A percentile compares a stretch with the other conserved stretches of the same genome.
Conservation (phyloP, 2,329 filamentous ascomycete species). For the Alternaria sp. region DNA sequence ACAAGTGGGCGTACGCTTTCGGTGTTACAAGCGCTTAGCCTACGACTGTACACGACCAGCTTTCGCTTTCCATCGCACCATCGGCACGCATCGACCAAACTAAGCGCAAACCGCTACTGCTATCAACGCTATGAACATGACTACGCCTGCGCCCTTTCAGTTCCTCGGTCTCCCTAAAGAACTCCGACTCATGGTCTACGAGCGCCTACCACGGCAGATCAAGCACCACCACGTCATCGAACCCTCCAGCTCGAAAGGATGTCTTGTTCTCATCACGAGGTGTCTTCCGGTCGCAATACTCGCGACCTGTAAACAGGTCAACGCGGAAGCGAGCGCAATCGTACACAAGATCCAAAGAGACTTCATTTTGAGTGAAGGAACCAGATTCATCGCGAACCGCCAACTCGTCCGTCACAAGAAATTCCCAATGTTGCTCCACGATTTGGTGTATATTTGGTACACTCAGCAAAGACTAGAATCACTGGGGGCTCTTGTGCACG, state of each 20-base stretch:
- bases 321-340: neutral
- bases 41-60: neutral
- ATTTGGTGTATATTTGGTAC: too few relatives aligned
- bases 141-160: neutral
- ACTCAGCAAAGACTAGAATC: too few relatives aligned
- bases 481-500: too few relatives aligned
- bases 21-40: neutral
- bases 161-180: neutral
- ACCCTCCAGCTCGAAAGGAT: neutral
- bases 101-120: too few relatives aligned
- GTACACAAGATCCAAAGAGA: neutral
- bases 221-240: neutral
- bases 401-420: too few relatives aligned
- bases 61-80: too few relatives aligned
- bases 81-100: too few relatives aligned
- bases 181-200: neutral
- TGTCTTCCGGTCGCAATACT: neutral
- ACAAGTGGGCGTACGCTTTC: neutral
- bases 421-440: too few relatives aligned
- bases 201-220: neutral
- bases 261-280: neutral
- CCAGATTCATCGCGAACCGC: too few relatives aligned
- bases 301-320: neutral
- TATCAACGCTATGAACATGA: neutral
- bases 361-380: neutral